Evolutionary conservation across 352 stramenopile species (phyloP).

Genomic region (Globisporangium cederbergense): DNA sequence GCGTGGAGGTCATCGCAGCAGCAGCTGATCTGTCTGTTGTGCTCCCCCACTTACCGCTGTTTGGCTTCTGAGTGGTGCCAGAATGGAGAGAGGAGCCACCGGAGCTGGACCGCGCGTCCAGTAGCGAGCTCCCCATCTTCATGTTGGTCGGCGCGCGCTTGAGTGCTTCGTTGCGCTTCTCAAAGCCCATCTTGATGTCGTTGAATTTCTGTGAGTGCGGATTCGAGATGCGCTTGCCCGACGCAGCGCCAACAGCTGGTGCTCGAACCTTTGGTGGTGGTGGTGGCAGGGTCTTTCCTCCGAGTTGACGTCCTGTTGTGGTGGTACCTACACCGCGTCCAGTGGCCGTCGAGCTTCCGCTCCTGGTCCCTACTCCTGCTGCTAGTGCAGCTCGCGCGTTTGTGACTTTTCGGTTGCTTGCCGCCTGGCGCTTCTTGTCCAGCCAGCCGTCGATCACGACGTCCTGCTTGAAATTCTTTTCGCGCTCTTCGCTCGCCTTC

Average conservation of each 20-base stretch:
- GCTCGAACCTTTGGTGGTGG: slow-evolving; percentile 42
- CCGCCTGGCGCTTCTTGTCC: slow-evolving; percentile 60
- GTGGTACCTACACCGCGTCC: slow-evolving; percentile 6
- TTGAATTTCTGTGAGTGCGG: slow-evolving; percentile 61
- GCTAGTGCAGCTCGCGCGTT: slow-evolving; percentile 19
- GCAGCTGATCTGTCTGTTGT: not conserved
- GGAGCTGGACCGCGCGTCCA: slow-evolving; percentile 5
- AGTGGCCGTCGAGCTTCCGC: not conserved
- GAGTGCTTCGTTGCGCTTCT: slow-evolving; percentile 50
- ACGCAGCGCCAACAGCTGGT: slow-evolving; percentile 40
- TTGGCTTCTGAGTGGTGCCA: slow-evolving; percentile 1
- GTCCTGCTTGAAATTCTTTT: slow-evolving; percentile 53
- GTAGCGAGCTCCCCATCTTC: slow-evolving; percentile 19
- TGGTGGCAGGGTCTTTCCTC: slow-evolving; percentile 24
- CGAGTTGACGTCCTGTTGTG: slow-evolving; percentile 6
- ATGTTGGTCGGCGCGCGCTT: slow-evolving; percentile 29
- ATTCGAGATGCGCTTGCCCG: slow-evolving; percentile 54
- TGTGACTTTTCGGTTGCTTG: slow-evolving; percentile 44
- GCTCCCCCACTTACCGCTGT: slow-evolving; percentile 5
- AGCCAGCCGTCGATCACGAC: slow-evolving; percentile 74
- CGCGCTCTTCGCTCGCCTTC: slow-evolving; percentile 32
- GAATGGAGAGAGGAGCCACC: slow-evolving; percentile 11
- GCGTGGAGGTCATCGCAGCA: not conserved
- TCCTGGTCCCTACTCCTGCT: not conserved
- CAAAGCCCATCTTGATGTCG: slow-evolving; percentile 59